Conservation (phyloP, 495 filamentous ascomycete genomes). For the Elasticomyces elasticus region DNA sequence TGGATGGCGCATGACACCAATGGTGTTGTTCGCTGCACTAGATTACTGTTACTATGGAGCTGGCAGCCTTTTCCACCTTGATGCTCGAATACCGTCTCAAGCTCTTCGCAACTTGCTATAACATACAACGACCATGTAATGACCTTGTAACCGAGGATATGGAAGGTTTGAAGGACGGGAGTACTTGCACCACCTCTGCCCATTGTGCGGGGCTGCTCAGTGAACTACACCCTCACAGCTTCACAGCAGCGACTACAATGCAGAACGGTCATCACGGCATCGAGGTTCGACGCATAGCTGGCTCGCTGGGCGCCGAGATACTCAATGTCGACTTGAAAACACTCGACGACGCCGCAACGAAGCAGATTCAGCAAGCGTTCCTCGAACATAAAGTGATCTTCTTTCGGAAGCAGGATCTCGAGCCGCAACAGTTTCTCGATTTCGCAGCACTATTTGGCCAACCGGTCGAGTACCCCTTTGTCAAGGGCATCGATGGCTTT, state of each 20-base stretch:
- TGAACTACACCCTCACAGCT: background rate
- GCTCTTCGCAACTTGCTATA: too few relatives aligned
- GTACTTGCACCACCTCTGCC: too few relatives aligned
- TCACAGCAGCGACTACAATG: background rate
- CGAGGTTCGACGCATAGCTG: conserved; percentile 2
- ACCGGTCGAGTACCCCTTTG: conserved; percentile 12
- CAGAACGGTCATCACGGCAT: background rate
- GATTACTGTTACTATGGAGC: too few relatives aligned
- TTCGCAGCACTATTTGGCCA: conserved; percentile 19
- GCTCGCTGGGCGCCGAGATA: conserved; percentile 15
- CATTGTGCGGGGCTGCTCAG: too few relatives aligned
- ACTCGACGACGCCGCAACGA: background rate
- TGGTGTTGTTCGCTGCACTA: background rate
- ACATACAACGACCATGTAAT: too few relatives aligned
- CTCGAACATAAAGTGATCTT: conserved; percentile 37
- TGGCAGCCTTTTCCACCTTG: too few relatives aligned
- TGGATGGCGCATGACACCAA: background rate
- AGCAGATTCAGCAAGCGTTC: conserved; percentile 24
- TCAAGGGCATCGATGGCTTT: conserved; percentile 11
- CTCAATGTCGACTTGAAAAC: conserved; percentile 7
- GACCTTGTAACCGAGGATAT: too few relatives aligned
- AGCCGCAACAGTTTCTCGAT: conserved; percentile 8
- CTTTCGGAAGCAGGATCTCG: conserved; percentile 37
- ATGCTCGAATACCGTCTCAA: too few relatives aligned
- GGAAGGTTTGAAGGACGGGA: too few relatives aligned